Evolutionary conservation across 352 stramenopile genomes (phyloP).

Genomic region (Blastocystis sp.): DNA sequence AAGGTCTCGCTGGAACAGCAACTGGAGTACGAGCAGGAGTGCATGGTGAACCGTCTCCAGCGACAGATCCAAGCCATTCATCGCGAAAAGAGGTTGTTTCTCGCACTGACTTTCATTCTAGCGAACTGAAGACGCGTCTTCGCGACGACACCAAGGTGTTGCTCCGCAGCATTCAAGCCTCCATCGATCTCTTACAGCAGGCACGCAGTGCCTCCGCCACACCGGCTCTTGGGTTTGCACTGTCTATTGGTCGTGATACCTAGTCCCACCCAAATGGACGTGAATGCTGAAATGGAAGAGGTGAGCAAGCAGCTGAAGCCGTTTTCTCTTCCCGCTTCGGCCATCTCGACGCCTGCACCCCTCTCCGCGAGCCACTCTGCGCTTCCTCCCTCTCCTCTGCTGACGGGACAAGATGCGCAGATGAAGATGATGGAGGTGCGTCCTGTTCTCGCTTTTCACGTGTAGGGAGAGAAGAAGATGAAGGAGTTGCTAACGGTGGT

Average conservation of each 20-base stretch:
- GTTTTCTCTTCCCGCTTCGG: slow-evolving; percentile 5
- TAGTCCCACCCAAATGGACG: slow-evolving; percentile 34
- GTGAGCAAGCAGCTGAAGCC: slow-evolving; percentile 54
- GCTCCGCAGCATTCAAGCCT: slow-evolving; percentile 25
- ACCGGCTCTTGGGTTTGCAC: slow-evolving; percentile 25
- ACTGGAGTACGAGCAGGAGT: slow-evolving; percentile 76
- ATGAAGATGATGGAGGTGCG: slow-evolving; percentile 56
- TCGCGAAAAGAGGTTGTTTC: slow-evolving; percentile 17
- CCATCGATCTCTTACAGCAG: slow-evolving; percentile 52
- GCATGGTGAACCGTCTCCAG: slow-evolving; percentile 76
- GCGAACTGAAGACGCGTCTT: slow-evolving; percentile 39
- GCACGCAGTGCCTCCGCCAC: slow-evolving; percentile 56
- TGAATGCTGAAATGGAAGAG: slow-evolving; percentile 61
- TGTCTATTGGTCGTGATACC: not conserved
- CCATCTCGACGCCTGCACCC: not conserved
- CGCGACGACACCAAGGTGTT: slow-evolving; percentile 60
- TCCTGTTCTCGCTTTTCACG: not conserved
- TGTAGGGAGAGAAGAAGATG: slow-evolving; percentile 72
- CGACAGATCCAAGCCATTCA: slow-evolving; percentile 65
- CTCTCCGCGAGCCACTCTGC: not conserved
- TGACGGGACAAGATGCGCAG: not conserved
- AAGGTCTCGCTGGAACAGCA: slow-evolving; percentile 75
- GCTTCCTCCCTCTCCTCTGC: not conserved
- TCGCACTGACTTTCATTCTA: not conserved
- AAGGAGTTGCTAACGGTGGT: slow-evolving; percentile 38